Base-by-base conservation (phyloP, 306 rosid species). In the Canavalia ensiformis region DNA sequence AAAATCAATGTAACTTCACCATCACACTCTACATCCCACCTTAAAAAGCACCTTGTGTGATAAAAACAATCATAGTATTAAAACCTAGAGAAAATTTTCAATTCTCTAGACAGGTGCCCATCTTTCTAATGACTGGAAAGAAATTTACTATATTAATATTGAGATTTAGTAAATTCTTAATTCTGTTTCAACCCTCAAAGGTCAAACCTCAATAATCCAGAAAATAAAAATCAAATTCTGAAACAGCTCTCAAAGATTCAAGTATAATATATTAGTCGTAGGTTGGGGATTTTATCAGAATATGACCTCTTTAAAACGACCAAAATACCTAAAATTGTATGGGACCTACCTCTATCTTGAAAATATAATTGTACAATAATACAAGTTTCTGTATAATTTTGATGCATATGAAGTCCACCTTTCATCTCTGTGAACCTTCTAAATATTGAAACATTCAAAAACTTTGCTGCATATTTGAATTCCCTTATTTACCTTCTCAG, bases 1-100 rank as follows among this genome's bases (percentile, higher is more conserved):
- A 62, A 81, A 51, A 76, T 80, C 71, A 49, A 81, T 28, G 45
- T 7, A 68, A 65, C 74, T 60, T 68, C 77, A 56, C 39, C 68
- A 72, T 63, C 72, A 28, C 37, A 42, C 37, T 58, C n/a, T 18
- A 49, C 58, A 54, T 62, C 77, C 70, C 54, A 3, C 42, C 60
- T 11, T 30, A 39, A 60, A 39, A 72, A 71, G 49, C 31, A 54
- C 45, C 41, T 51, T 2, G 44, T 8, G 8, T 31, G 45, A 74
- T 8, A 62, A 58, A 57, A n/a, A 45, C 25, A 28, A 52, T n/a
- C 44, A 58, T 29, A 34, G 39, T 31, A 68, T 18, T 68, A 25
- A 51, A 65, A 57, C 33, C 68, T 76, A 5, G 46, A 12, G 79
- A 37, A 64, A 52, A 25, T 18, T 34, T 34, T 67, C 47, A 68